These are phyloP conservation scores for Eimeria tenella DNA, from an alignment of 169 alveolate genomes.

Conservation along the genomic window DNA sequence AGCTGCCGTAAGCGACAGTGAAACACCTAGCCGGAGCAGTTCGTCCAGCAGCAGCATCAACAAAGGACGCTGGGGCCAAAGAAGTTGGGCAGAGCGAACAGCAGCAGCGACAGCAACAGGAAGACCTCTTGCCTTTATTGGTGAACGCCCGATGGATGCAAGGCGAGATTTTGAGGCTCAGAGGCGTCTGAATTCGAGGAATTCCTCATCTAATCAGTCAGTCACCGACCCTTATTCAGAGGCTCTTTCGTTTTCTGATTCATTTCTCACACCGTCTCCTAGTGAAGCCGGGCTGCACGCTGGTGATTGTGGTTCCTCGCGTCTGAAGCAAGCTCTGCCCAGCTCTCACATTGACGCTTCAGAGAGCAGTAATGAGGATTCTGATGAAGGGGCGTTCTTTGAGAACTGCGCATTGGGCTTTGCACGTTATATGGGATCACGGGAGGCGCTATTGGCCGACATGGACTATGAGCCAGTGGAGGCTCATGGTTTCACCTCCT, in stretches of 20 bases:
- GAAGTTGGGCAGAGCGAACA: slow-evolving; percentile 68
- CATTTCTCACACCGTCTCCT: slow-evolving; percentile 16
- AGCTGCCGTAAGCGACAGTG: slow-evolving; percentile 61
- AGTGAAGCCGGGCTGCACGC: slow-evolving; percentile 22
- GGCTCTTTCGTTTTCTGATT: slow-evolving; percentile 30
- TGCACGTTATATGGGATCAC: neutral
- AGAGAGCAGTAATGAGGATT: slow-evolving; percentile 31
- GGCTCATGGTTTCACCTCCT: slow-evolving; percentile 62
- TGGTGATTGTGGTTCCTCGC: neutral
- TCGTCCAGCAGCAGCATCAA: neutral
- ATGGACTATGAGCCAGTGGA: slow-evolving; percentile 72
- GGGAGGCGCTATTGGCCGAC: slow-evolving; percentile 44
- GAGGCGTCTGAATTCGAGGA: slow-evolving; percentile 27
- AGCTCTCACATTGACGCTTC: slow-evolving; percentile 3
- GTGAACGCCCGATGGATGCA: slow-evolving; percentile 39
- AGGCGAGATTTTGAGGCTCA: slow-evolving; percentile 47
- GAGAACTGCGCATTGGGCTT: neutral
- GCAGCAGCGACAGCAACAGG: slow-evolving; percentile 70
- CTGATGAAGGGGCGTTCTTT: slow-evolving; percentile 17
- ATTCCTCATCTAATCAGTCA: slow-evolving; percentile 12
- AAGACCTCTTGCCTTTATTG: slow-evolving; percentile 58
- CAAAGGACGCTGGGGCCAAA: slow-evolving; percentile 45
- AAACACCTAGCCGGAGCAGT: slow-evolving; percentile 40
- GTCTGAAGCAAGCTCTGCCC: neutral
- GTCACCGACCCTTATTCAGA: slow-evolving; percentile 39